A percentile compares a stretch with the other conserved stretches of the same genome.
These are phyloP conservation scores for Pythium dissotocum DNA, from an alignment of 352 stramenopile species.

Conservation along the genomic window DNA sequence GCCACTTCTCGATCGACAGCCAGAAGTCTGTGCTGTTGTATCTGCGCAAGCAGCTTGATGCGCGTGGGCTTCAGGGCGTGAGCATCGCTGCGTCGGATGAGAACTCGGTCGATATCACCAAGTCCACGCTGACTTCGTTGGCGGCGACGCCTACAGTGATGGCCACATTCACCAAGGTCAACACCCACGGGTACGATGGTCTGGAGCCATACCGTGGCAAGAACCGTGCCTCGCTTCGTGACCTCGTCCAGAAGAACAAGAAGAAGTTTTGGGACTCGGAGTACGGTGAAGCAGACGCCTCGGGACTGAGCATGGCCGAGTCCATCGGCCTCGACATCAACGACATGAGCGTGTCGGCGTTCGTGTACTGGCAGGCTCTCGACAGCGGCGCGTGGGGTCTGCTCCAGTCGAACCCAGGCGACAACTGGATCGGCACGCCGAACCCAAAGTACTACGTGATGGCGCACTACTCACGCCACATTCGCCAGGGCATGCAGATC, in stretches of 20 bases:
- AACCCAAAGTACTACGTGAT: constrained; percentile 61
- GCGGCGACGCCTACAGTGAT: constrained; percentile 29
- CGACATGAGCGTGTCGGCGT: constrained; percentile 53
- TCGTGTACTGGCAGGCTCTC: constrained; percentile 69
- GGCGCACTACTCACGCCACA: constrained; percentile 63
- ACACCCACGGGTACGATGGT: constrained; percentile 58
- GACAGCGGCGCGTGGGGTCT: constrained; percentile 57
- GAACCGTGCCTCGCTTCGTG: constrained; percentile 38
- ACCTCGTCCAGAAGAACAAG: constrained; percentile 26
- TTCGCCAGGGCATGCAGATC: constrained; percentile 57
- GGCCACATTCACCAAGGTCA: constrained; percentile 45
- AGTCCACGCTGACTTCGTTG: constrained; percentile 38
- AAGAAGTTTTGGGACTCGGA: constrained; percentile 66
- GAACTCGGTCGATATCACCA: constrained; percentile 42
- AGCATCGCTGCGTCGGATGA: constrained; percentile 51
- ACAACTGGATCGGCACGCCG: constrained; percentile 38
- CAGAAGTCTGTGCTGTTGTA: constrained; percentile 47
- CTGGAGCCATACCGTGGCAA: constrained; percentile 42
- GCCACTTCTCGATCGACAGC: constrained; percentile 44
- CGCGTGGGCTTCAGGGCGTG: constrained; percentile 30
- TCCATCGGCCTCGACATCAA: constrained; percentile 58
- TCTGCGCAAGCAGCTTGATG: constrained; percentile 40
- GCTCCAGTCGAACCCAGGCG: constrained; percentile 40
- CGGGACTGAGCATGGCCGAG: constrained; percentile 48
- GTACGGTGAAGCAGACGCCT: constrained; percentile 51